Percentiles rank a stretch among this genome's conserved stretches.
Evolutionary conservation across 1,284 basidiomycete species (phyloP).

Genomic region (Ceratobasidium sp.): DNA sequence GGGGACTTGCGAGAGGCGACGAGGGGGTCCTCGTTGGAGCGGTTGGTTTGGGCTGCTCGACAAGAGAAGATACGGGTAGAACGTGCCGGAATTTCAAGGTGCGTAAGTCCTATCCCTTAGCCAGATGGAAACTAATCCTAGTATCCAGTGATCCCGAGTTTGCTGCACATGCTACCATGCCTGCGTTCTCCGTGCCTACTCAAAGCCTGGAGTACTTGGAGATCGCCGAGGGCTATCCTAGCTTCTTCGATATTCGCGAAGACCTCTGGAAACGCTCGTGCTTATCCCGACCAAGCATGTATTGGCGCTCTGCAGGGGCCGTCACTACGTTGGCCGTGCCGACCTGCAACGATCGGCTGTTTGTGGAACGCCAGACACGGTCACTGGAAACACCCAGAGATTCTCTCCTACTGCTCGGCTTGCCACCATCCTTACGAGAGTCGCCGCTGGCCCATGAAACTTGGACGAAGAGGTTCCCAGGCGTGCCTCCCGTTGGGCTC

Average conservation of each 20-base stretch:
- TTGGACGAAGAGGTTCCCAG: constrained; percentile 71
- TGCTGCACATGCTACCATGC: constrained; percentile 61
- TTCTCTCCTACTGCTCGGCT: constrained; percentile 86
- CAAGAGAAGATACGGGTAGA: constrained; percentile 63
- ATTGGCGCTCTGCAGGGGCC: constrained; percentile 85
- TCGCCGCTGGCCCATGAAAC: constrained; percentile 67
- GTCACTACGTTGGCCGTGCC: constrained; percentile 88
- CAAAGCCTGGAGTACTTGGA: constrained; percentile 59
- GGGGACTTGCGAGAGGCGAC: constrained; percentile 54
- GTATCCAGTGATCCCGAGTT: constrained; percentile 69
- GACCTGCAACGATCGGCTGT: constrained; percentile 82
- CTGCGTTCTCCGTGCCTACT: constrained; percentile 55
- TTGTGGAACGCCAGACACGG: constrained; percentile 78
- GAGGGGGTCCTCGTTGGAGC: constrained; percentile 68
- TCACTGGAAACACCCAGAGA: constrained; percentile 75
- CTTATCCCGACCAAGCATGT: constrained; percentile 81
- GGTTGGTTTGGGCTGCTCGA: constrained; percentile 65
- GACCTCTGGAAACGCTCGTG: constrained; percentile 80
- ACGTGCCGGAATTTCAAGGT: constrained; percentile 66
- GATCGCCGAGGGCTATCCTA: constrained; percentile 64
- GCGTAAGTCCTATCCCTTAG: constrained; percentile 52
- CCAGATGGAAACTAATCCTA: constrained; percentile 46
- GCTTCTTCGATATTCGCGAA: constrained; percentile 72
- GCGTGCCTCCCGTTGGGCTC: constrained; percentile 77
- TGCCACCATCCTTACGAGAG: constrained; percentile 78